Evolutionary conservation across 768 basidiomycete species (phyloP).

Genomic region (Mycena vulgaris): DNA sequence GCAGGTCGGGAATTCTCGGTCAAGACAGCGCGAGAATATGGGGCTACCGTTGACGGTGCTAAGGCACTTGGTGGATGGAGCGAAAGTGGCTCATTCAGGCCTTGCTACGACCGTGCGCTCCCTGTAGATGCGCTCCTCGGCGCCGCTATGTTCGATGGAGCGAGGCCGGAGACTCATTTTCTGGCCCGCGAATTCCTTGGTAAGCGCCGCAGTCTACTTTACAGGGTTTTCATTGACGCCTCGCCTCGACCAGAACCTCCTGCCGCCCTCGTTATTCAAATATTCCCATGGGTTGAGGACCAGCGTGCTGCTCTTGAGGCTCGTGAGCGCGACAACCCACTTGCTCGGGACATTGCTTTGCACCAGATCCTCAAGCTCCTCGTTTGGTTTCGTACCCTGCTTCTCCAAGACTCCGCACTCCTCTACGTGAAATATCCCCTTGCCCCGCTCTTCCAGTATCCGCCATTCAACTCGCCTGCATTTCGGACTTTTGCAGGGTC

Average conservation of each 20-base stretch:
- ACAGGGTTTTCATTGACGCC: too few relatives aligned
- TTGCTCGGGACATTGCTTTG: conserved; percentile 44
- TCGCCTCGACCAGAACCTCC: conserved; percentile 49
- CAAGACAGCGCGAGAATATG: conserved; percentile 45
- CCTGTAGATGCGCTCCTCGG: conserved; percentile 50
- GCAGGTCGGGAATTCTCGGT: conserved; percentile 48
- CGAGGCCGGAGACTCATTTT: conserved; percentile 45
- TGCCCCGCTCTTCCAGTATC: conserved; percentile 5
- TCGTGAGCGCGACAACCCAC: neutral
- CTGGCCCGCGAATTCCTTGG: conserved; percentile 42
- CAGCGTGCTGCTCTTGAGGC: conserved; percentile 30
- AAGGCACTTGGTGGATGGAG: conserved; percentile 54
- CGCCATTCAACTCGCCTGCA: conserved; percentile 3
- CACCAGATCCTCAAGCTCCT: conserved; percentile 40
- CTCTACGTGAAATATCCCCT: conserved; percentile 10
- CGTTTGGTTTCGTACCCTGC: conserved; percentile 11
- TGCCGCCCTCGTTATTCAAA: conserved; percentile 9
- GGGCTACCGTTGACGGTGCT: conserved; percentile 43
- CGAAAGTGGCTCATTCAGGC: conserved; percentile 41
- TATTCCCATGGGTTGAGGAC: conserved; percentile 50
- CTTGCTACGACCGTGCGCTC: conserved; percentile 49
- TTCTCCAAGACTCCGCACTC: conserved; percentile 13
- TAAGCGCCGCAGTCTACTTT: conserved; percentile 38
- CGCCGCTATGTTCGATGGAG: conserved; percentile 49
- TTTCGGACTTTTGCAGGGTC: neutral